Base-by-base conservation (phyloP, 305 asterid genomes). In the Coffea humblotiana region DNA sequence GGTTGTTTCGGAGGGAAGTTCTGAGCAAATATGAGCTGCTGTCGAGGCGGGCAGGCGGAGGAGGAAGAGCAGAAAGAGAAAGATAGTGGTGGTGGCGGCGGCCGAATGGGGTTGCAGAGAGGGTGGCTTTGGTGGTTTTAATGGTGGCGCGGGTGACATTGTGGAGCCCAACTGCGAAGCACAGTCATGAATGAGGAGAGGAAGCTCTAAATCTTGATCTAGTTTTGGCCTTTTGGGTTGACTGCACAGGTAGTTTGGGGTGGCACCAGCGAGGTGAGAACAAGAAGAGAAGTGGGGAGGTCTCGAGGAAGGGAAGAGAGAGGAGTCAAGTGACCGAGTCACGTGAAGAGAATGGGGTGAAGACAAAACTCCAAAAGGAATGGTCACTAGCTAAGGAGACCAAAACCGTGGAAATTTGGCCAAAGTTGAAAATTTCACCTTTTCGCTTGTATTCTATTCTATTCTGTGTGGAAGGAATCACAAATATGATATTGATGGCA, bases 131-230 rank as follows among this genome's bases (percentile, higher is more conserved):
- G 82, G 81, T 4, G 78, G 43, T 37, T 37, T 37, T 37, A 37
- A 37, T 37, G 43, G 43, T 37, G 43, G 43, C 5, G 43, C 43
- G 43, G 43, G 84, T 49, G 82, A 70, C 90, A 83, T 87, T 77
- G 79, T 82, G 85, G 87, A 47, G 83, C 81, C 75, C 82, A 56
- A 76, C 25, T 81, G 76, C 73, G 77, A 48, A 77, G 76, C 60
- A 61, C 2, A 63, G 77, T 81, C 88, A 88, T 85, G 40, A 80
- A 80, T 54, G 86, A 61, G 63, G 68, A 73, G 60, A 75, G 77
- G 83, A 82, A 88, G 88, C 88, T 87, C 85, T 84, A 81, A 87
- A 87, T 86, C 86, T 82, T 82, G 92, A 85, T 84, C 86, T 82
- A 81, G 82, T 80, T 82, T 83, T 29, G 32, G 32, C 32, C 32